A percentile compares a stretch with the other conserved stretches of the same genome.
Conservation (phyloP, 257 asterid species). For the Scutellaria barbata region DNA sequence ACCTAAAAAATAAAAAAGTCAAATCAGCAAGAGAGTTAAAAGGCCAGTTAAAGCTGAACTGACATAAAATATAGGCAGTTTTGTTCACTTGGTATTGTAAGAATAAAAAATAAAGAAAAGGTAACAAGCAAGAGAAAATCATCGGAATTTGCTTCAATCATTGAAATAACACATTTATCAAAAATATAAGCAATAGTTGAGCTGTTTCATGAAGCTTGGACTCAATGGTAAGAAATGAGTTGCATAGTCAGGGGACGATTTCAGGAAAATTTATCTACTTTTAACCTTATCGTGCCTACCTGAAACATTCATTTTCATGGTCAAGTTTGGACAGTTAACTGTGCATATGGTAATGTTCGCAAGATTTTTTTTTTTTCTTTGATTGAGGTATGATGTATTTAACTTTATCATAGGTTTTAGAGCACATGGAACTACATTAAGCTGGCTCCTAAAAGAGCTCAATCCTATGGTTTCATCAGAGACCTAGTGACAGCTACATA, state of each 20-base stretch:
- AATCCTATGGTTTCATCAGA: neutral
- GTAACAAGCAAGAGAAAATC: neutral
- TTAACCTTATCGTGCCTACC: neutral
- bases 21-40: slow-evolving; percentile 16
- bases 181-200: neutral
- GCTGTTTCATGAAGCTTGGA: slow-evolving; percentile 21
- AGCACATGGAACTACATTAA: slow-evolving; percentile 3
- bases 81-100: neutral
- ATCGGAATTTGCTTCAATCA: neutral
- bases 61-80: neutral
- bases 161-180: neutral
- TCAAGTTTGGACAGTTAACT: slow-evolving; percentile 13
- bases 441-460: neutral
- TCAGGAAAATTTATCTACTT: slow-evolving; percentile 21
- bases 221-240: slow-evolving; percentile 2
- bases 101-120: neutral
- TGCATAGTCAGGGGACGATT: neutral
- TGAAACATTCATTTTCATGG: neutral
- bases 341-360: neutral
- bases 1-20: slow-evolving; percentile 53
- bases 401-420: neutral
- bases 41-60: slow-evolving; percentile 1
- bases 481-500: neutral
- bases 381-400: slow-evolving; percentile 4
- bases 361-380: neutral